Evolutionary conservation across 441 rosid genomes (phyloP), one percentile per base, ranked within the genome.

Genomic region (Mallotus japonicus): DNA sequence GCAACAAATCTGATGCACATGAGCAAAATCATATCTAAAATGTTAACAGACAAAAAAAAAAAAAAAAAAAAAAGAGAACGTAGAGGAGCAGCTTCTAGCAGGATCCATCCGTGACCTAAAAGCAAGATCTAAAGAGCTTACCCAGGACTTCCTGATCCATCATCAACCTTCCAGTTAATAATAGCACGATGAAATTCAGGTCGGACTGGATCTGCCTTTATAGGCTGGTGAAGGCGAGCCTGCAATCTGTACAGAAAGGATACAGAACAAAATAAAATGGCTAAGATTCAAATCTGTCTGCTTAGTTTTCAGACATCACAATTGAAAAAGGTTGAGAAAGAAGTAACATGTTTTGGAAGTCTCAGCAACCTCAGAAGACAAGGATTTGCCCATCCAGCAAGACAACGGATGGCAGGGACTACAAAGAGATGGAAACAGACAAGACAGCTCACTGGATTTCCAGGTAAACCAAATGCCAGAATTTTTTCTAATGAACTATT

Each of bases 381-480:
- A 24, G 98, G 91, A 84, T 83, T 88, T 76, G 70, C 77, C 98
- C 97, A 93, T 89, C 98, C 97, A 51, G 97, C 85, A 69, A 93
- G 88, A 83, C 55, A 82, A 76, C 85, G 97, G 70, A 92, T 85
- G 49, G 97, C 67, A 65, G 97, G 97, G 75, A 89, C 88, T 61
- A 93, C 93, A 78, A 89, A 95, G 77, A 93, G 86, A 85, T 90
- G 84, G 83, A 95, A 95, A 81, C 96, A 89, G 76, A 93, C 98
- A 65, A 93, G 73, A 82, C 97, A 85, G 90, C 98, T 87, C 75
- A 89, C 98, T 77, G 98, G 99, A 83, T 93, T 93, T 79, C 99
- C 99, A 47, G 99, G 99, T 76, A 95, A 86, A 54, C 98, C 98
- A 85, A 95, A 93, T 46, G 96, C 95, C 81, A 95, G 91, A 75